A percentile compares a stretch with the other conserved stretches of the same genome.
phyloP scores from a whole-genome alignment of 2,329 filamentous ascomycete genomes.

The Monilinia fructigena region DNA sequence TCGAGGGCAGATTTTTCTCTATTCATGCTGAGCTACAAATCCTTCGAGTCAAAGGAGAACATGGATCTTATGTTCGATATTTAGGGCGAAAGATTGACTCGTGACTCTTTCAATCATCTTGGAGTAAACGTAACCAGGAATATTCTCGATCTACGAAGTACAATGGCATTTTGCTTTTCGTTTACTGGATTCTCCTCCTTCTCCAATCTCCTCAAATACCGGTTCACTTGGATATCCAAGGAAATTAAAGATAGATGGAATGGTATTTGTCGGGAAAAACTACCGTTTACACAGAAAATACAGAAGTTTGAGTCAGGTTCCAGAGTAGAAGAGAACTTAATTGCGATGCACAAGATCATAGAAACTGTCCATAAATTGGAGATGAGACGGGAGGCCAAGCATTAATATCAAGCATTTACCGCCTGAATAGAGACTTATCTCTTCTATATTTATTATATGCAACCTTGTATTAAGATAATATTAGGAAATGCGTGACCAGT shows the following conservation, averaged over 20 bases:
- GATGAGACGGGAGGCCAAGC: background rate
- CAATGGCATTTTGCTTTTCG: background rate
- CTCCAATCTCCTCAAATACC: background rate
- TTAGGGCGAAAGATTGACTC: too few species aligned
- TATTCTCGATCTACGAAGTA: background rate
- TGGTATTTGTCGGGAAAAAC: background rate
- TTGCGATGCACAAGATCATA: background rate
- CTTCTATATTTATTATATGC: too few species aligned
- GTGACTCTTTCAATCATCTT: too few species aligned
- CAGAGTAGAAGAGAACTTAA: background rate
- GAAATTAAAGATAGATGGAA: background rate
- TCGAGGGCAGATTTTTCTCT: too few species aligned
- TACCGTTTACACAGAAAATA: background rate
- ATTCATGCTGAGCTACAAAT: background rate
- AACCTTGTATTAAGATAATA: too few species aligned
- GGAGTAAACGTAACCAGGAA: too few species aligned
- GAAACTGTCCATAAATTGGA: background rate
- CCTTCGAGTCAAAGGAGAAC: background rate
- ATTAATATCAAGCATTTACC: too few species aligned
- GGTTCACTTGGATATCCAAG: too few species aligned
- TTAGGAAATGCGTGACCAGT: too few species aligned
- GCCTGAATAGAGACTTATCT: too few species aligned
- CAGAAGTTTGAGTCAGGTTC: background rate
- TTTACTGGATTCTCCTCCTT: background rate
- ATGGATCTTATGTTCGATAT: too few species aligned